Percentiles rank a stretch among this genome's conserved stretches.
These are phyloP conservation scores for Rhamnella rubrinervis DNA, from an alignment of 331 rosid genomes.

Conservation along the genomic window DNA sequence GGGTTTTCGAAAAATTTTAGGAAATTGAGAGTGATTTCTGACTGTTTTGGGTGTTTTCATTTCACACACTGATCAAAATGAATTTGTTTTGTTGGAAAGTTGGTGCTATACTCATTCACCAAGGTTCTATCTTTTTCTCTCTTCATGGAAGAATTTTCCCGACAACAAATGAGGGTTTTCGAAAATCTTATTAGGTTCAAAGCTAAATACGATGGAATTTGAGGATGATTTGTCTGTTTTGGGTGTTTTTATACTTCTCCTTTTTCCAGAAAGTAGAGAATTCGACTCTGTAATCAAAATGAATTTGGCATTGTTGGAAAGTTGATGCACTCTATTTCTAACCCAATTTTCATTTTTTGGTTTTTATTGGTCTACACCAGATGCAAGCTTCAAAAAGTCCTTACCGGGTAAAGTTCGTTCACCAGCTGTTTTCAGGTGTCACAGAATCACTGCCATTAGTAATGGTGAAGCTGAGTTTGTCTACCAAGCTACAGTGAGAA, in stretches of 20 bases:
- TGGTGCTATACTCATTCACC: slow-evolving; percentile 25
- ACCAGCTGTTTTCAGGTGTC: slow-evolving; percentile 71
- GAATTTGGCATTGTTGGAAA: no score
- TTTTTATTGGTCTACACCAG: slow-evolving; percentile 43
- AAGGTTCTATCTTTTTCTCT: slow-evolving; percentile 29
- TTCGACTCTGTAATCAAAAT: no score
- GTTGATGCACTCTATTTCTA: no score
- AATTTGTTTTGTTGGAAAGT: no score
- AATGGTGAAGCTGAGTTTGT: slow-evolving; percentile 68
- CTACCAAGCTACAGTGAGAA: slow-evolving; percentile 69
- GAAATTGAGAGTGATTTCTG: not conserved
- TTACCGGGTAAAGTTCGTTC: slow-evolving; percentile 69
- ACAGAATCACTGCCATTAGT: slow-evolving; percentile 67
- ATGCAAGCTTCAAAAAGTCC: slow-evolving; percentile 47
- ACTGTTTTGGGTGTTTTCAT: not conserved
- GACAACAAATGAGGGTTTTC: no score
- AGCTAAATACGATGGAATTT: no score
- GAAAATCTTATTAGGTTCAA: no score
- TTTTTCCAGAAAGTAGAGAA: no score
- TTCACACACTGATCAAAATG: no score
- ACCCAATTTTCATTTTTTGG: not conserved
- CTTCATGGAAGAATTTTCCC: not conserved
- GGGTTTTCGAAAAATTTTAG: no score
- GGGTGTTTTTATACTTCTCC: no score
- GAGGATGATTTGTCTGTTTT: no score